phyloP scores from a whole-genome alignment of 2,329 filamentous ascomycete genomes.

The Pyrenochaeta sp. region DNA sequence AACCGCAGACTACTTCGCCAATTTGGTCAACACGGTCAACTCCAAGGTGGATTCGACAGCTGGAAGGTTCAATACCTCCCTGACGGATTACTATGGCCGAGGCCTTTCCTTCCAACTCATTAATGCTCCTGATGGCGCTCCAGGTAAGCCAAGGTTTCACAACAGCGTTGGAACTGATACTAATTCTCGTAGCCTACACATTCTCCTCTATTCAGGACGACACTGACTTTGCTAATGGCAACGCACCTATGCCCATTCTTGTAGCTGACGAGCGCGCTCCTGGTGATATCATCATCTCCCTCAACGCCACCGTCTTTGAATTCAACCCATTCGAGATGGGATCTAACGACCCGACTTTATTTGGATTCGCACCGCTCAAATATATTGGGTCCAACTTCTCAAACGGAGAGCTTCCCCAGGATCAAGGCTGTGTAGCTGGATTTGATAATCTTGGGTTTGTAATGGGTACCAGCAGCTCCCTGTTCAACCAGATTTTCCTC shows the following conservation, averaged over 20 bases:
- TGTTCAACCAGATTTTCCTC: conserved; percentile 83
- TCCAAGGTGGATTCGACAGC: conserved; percentile 67
- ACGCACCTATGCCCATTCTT: conserved; percentile 75
- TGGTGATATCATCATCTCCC: conserved; percentile 65
- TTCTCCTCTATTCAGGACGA: conserved; percentile 79
- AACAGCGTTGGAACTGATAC: conserved; percentile 77
- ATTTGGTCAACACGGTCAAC: conserved; percentile 65
- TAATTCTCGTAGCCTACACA: conserved; percentile 66
- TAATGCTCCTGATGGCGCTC: conserved; percentile 76
- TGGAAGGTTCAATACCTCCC: conserved; percentile 68
- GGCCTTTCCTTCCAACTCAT: conserved; percentile 87
- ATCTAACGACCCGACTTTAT: conserved; percentile 75
- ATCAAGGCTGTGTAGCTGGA: conserved; percentile 72
- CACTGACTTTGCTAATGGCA: conserved; percentile 67
- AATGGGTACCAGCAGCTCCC: conserved; percentile 83
- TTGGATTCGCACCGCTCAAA: conserved; percentile 72
- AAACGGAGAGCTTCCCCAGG: conserved; percentile 63
- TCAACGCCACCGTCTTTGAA: conserved; percentile 79
- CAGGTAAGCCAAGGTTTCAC: conserved; percentile 61
- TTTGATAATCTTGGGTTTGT: conserved; percentile 85
- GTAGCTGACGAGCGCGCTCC: conserved; percentile 73
- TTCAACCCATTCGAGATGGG: conserved; percentile 84
- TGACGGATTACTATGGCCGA: conserved; percentile 90
- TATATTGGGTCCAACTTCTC: conserved; percentile 78
- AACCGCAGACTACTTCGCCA: conserved; percentile 68